Conservation (phyloP, 2,329 filamentous ascomycete genomes). For the Colletotrichum chlorophyti region DNA sequence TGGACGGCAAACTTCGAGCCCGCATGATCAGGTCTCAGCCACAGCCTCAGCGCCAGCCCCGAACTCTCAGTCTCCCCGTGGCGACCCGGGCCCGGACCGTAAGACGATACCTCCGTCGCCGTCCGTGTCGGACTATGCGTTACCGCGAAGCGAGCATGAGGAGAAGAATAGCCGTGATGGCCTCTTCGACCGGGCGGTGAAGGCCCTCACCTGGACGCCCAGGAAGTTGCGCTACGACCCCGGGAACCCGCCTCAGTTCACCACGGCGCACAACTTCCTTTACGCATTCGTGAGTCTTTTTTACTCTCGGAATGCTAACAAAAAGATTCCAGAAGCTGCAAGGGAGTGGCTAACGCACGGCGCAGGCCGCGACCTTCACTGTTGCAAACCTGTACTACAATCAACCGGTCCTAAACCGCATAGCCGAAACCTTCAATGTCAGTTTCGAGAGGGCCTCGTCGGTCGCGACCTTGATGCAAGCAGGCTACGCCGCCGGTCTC, state of each 20-base stretch:
- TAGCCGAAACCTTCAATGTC: constrained; percentile 75
- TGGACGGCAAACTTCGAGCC: neutral
- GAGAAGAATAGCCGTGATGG: neutral
- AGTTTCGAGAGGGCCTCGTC: constrained; percentile 70
- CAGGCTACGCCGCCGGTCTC: constrained; percentile 78
- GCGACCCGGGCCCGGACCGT: too few relatives aligned
- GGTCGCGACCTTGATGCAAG: constrained; percentile 80
- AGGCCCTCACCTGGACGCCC: constrained; percentile 63
- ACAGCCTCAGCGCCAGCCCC: neutral
- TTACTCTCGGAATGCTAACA: neutral
- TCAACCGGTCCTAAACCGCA: constrained; percentile 78
- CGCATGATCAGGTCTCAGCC: neutral
- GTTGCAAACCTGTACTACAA: constrained; percentile 86
- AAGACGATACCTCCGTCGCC: neutral
- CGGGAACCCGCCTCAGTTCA: constrained; percentile 71
- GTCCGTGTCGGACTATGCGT: constrained; percentile 3
- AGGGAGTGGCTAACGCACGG: too few relatives aligned
- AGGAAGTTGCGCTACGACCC: constrained; percentile 73
- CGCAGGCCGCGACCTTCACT: constrained; percentile 65
- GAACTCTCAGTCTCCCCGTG: neutral
- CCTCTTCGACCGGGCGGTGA: neutral
- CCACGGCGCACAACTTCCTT: constrained; percentile 71
- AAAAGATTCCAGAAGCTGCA: neutral
- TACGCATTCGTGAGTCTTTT: constrained; percentile 64
- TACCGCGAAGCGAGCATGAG: neutral